phyloP scores from a whole-genome alignment of 2,329 filamentous ascomycete genomes.

The Arthrobotrys pseudoclavata region DNA sequence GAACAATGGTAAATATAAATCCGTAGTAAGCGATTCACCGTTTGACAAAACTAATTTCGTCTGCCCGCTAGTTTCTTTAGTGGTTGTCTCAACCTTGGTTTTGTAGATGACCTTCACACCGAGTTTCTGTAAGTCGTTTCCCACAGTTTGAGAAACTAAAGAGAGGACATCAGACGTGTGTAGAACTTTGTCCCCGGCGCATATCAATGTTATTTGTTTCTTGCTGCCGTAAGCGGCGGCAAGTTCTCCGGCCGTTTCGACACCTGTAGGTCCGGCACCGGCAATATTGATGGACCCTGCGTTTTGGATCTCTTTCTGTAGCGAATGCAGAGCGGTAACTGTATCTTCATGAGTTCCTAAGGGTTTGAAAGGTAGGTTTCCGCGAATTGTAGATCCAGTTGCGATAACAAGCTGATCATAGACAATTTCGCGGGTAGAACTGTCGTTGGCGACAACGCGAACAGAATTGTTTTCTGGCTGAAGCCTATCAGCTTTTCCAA shows the following conservation, averaged over 20 bases:
- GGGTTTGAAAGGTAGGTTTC: slow-evolving; percentile 62
- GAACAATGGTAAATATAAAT: slow-evolving; percentile 59
- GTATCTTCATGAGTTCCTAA: slow-evolving; percentile 59
- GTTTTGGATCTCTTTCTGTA: slow-evolving; percentile 58
- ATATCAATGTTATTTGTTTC: slow-evolving; percentile 59
- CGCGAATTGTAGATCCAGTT: slow-evolving; percentile 63
- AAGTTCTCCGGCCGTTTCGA: slow-evolving; percentile 65
- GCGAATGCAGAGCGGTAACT: slow-evolving; percentile 58
- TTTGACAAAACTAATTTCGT: slow-evolving; percentile 54
- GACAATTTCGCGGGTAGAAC: slow-evolving; percentile 27
- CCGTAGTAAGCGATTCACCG: slow-evolving; percentile 39
- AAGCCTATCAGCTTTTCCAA: slow-evolving; percentile 69
- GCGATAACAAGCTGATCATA: slow-evolving; percentile 63
- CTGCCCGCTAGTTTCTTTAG: slow-evolving; percentile 15
- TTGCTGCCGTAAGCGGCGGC: slow-evolving; percentile 58
- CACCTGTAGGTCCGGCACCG: slow-evolving; percentile 65
- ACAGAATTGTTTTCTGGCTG: slow-evolving; percentile 67
- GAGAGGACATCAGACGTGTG: slow-evolving; percentile 23
- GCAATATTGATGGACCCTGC: slow-evolving; percentile 64
- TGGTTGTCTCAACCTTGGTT: slow-evolving; percentile 39
- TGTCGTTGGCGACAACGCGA: slow-evolving; percentile 24
- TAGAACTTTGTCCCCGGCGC: slow-evolving; percentile 29
- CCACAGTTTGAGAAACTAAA: slow-evolving; percentile 43
- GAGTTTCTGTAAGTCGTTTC: slow-evolving; percentile 55
- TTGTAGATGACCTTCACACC: slow-evolving; percentile 54